Percentiles rank a stretch among this genome's conserved stretches.
phyloP scores from a whole-genome alignment of 805 yeast species.

The Barnettozyma salicaria region DNA sequence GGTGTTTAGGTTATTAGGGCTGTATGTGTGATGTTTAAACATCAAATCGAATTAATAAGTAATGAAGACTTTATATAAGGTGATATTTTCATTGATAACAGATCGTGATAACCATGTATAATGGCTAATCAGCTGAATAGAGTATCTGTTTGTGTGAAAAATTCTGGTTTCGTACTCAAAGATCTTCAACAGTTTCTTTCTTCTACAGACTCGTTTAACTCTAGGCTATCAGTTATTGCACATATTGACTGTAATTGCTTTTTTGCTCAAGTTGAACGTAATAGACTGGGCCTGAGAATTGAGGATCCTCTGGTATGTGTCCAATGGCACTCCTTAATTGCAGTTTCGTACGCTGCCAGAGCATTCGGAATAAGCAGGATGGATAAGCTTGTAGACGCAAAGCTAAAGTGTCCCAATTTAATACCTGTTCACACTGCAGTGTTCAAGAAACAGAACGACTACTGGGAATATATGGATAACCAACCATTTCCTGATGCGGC shows the following conservation, averaged over 20 bases:
- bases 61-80: too few relatives aligned
- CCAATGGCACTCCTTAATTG: constrained; percentile 88
- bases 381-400: constrained; percentile 65
- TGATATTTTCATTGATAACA: background rate
- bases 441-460: constrained; percentile 76
- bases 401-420: constrained; percentile 66
- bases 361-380: constrained; percentile 74
- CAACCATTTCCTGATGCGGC: constrained; percentile 45
- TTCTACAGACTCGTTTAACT: constrained; percentile 41
- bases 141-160: background rate
- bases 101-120: too few relatives aligned
- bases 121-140: background rate
- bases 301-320: constrained; percentile 89
- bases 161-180: constrained; percentile 39
- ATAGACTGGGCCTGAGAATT: constrained; percentile 55
- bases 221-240: constrained; percentile 73
- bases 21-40: too few relatives aligned
- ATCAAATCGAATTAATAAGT: background rate
- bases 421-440: constrained; percentile 91
- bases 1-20: too few relatives aligned
- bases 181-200: constrained; percentile 46
- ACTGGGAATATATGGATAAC: constrained; percentile 64
- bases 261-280: constrained; percentile 89
- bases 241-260: constrained; percentile 93
- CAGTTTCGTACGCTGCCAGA: constrained; percentile 87